Conservation (phyloP, 495 filamentous ascomycete species). For the Hyaloscypha bicolor region DNA sequence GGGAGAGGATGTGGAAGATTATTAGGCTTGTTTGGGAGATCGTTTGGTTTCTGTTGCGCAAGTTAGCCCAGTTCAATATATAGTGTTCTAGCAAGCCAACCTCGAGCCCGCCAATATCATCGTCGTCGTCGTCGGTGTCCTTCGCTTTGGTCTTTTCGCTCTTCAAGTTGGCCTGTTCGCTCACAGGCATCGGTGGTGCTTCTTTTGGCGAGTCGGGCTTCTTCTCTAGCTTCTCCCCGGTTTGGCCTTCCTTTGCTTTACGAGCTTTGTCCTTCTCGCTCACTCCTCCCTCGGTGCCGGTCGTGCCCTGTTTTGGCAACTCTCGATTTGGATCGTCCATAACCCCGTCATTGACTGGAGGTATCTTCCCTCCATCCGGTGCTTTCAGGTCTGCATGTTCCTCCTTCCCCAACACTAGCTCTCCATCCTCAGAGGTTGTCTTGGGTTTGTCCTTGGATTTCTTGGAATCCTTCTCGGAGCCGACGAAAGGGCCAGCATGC, state of each 20-base stretch:
- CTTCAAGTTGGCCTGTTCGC: conserved; percentile 64
- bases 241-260: conserved; percentile 59
- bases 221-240: conserved; percentile 66
- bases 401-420: conserved; percentile 40
- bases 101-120: conserved; percentile 64
- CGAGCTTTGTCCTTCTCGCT: conserved; percentile 78
- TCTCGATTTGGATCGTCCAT: conserved; percentile 82
- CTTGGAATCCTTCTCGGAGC: conserved; percentile 58
- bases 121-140: conserved; percentile 36
- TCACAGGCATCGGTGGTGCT: conserved; percentile 76
- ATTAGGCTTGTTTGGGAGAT: conserved; percentile 78
- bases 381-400: conserved; percentile 47
- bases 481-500: conserved; percentile 86
- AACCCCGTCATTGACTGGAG: conserved; percentile 79
- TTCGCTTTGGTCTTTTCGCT: conserved; percentile 41
- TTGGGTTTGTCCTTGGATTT: conserved; percentile 26
- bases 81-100: conserved; percentile 43
- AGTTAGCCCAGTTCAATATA: conserved; percentile 20
- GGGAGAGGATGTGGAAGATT: conserved; percentile 76
- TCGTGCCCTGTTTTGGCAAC: conserved; percentile 79
- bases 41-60: conserved; percentile 70
- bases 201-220: conserved; percentile 82
- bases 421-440: conserved; percentile 34
- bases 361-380: conserved; percentile 69
- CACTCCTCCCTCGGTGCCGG: conserved; percentile 84